phyloP scores from a whole-genome alignment of 768 basidiomycete genomes.

The Rhodotorula paludigena region DNA sequence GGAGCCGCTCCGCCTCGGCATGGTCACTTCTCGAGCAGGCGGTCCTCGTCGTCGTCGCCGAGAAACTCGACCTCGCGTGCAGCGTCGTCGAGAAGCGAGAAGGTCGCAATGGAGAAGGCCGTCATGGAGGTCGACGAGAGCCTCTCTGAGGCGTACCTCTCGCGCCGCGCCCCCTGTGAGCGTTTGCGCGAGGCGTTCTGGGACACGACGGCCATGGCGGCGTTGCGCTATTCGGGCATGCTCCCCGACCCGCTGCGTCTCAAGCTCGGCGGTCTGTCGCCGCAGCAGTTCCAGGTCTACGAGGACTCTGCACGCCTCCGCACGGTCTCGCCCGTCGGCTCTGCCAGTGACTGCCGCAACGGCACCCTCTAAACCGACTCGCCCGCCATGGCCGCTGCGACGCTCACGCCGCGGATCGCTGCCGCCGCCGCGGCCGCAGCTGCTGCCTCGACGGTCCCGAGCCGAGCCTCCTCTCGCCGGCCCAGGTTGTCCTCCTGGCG shows the following conservation, averaged over 20 bases:
- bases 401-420: background rate
- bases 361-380: conserved; percentile 32
- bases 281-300: conserved; percentile 79
- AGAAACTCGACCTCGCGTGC: conserved; percentile 90
- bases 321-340: conserved; percentile 4
- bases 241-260: conserved; percentile 87
- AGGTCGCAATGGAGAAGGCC: conserved; percentile 94
- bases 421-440: background rate
- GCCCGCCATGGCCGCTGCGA: conserved; percentile 30
- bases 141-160: conserved; percentile 73
- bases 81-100: conserved; percentile 90
- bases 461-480: conserved; percentile 54
- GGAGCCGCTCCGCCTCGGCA: conserved; percentile 87
- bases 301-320: conserved; percentile 74
- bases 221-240: conserved; percentile 63
- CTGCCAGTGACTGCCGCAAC: conserved; percentile 25
- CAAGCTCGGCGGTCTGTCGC: conserved; percentile 72
- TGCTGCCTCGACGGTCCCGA: conserved; percentile 15
- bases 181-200: conserved; percentile 71
- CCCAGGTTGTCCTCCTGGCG: conserved; percentile 74
- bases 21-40: conserved; percentile 81
- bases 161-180: conserved; percentile 78
- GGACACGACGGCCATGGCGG: conserved; percentile 66
- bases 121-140: conserved; percentile 87
- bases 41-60: conserved; percentile 68